These are phyloP conservation scores for Cyberlindnera mississippiensis DNA, from an alignment of 805 yeast genomes.

Conservation along the genomic window DNA sequence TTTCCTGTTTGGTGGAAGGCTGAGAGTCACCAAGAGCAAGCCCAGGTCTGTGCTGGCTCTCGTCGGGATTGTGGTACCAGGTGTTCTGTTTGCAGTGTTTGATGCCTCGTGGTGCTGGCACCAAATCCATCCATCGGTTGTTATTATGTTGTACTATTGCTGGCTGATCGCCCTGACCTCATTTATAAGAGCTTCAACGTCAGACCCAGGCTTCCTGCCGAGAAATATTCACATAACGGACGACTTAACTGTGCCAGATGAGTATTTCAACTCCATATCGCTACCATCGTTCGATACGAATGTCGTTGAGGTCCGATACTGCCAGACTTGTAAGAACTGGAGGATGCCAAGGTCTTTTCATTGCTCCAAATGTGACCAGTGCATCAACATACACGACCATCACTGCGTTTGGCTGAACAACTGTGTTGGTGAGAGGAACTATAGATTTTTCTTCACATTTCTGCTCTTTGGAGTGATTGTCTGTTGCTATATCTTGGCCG, in stretches of 20 bases:
- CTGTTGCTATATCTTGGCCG: constrained; percentile 26
- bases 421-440: constrained; percentile 74
- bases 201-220: constrained; percentile 71
- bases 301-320: constrained; percentile 48
- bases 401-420: constrained; percentile 62
- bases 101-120: constrained; percentile 53
- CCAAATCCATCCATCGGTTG: constrained; percentile 49
- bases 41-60: constrained; percentile 40
- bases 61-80: constrained; percentile 37
- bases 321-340: constrained; percentile 67
- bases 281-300: constrained; percentile 39
- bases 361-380: constrained; percentile 64
- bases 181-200: constrained; percentile 49
- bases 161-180: constrained; percentile 49
- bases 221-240: constrained; percentile 57
- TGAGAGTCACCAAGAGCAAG: constrained; percentile 39
- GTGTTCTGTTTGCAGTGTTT: constrained; percentile 44
- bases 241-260: constrained; percentile 46
- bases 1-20: constrained; percentile 64
- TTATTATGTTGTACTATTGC: constrained; percentile 53
- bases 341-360: constrained; percentile 74
- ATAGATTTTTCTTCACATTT: constrained; percentile 55
- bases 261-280: constrained; percentile 47
- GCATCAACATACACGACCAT: constrained; percentile 38
- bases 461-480: constrained; percentile 36